Evolutionary conservation across 1,139 yeast genomes (phyloP), one percentile per base, ranked within the genome.

Genomic region (Nakaseomyces sp.): DNA sequence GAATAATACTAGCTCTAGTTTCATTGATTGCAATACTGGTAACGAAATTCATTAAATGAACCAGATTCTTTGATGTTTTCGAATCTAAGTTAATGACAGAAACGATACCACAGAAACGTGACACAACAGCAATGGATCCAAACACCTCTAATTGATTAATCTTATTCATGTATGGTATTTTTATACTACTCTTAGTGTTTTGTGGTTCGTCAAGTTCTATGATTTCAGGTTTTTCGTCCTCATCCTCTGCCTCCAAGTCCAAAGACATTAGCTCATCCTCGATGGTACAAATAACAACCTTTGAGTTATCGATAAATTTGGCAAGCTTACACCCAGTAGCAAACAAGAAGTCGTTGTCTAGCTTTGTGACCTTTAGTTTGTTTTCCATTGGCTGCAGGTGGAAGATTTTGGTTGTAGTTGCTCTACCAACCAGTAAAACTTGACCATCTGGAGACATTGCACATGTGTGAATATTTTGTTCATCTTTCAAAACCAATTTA

Each of bases 401-500:
- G 59, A 86, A 91, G 2, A 89, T 58, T 60, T 82, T 87, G 10
- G 87, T 78, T 1, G 80, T 74, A 12, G 78, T 70, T 44, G 80
- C 67, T 42, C 95, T 79, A 10, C 89, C 76, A 28, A 88, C 93
- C 0, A 80, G 82, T 45, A 91, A 66, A 26, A 79, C 68, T 32
- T 75, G 66, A 1, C 85, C 93, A 51, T 78, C 79, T 17, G 73
- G 71, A 26, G 87, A 81, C 38, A 88, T 60, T n/a, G 79, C 72
- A 43, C 83, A 87, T 41, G 75, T 67, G 1, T 89, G 71, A 41
- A 91, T 80, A 63, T 85, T 84, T 53, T 87, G 96, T 41, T 86
- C 95, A 53, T 81, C 94, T 37, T 79, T 71, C 47, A 87, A 66
- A 1, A 74, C 70, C 54, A 88, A 61, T 60, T 84, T 85, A 42